Evolutionary conservation across 139 green algal species (phyloP).

Genomic region (Chlorella vulgaris): DNA sequence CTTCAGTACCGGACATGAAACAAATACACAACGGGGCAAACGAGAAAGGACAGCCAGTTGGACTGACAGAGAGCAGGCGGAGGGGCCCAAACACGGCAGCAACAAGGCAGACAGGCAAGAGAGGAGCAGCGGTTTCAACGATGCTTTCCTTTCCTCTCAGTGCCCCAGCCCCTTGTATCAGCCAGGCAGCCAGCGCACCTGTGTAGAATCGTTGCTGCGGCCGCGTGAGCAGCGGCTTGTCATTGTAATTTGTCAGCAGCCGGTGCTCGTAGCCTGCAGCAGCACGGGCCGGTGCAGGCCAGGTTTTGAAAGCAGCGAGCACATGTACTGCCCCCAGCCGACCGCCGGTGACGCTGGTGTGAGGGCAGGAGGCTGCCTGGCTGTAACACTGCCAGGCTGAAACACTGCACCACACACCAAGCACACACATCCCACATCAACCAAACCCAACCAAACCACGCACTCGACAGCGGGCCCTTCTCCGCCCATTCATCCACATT

Average conservation of each 20-base stretch:
- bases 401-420: too few relatives aligned
- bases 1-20: not conserved
- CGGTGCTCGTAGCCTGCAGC: slow-evolving; percentile 60
- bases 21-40: not conserved
- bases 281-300: not conserved
- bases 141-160: not conserved
- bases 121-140: too few relatives aligned
- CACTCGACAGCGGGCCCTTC: slow-evolving; percentile 64
- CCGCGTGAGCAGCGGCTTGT: slow-evolving; percentile 86
- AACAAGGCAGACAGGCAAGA: too few relatives aligned
- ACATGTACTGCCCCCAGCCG: too few relatives aligned
- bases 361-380: too few relatives aligned
- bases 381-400: too few relatives aligned
- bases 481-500: slow-evolving; percentile 84
- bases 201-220: slow-evolving; percentile 78
- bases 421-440: not conserved
- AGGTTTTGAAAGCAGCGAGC: too few relatives aligned
- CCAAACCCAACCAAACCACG: not conserved
- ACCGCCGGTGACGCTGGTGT: too few relatives aligned
- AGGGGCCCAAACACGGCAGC: not conserved
- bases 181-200: slow-evolving; percentile 4
- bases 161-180: not conserved
- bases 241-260: slow-evolving; percentile 82
- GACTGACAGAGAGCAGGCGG: too few relatives aligned
- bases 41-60: not conserved